These are phyloP conservation scores for Candida ficus DNA, from an alignment of 805 yeast genomes.

Conservation along the genomic window DNA sequence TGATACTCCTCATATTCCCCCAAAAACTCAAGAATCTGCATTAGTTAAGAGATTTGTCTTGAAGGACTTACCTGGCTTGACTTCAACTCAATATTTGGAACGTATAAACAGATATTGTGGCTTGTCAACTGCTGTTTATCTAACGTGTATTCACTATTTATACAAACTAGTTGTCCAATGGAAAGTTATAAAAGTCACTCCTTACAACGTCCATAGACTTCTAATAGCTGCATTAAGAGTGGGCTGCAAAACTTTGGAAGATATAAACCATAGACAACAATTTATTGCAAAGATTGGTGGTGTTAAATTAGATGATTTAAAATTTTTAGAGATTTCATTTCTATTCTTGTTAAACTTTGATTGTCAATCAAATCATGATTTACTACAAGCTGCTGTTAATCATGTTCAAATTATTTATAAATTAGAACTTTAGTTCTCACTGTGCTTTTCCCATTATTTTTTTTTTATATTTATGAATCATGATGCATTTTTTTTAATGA, in stretches of 20 bases:
- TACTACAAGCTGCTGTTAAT: constrained; percentile 15
- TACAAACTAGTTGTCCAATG: constrained; percentile 16
- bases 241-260: constrained; percentile 44
- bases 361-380: constrained; percentile 35
- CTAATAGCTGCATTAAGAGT: constrained; percentile 41
- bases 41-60: constrained; percentile 22
- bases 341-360: constrained; percentile 46
- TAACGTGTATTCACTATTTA: constrained; percentile 24
- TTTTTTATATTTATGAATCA: too few species aligned
- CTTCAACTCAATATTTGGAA: constrained; percentile 23
- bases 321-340: constrained; percentile 44
- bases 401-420: too few species aligned
- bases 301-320: constrained; percentile 36
- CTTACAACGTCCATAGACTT: constrained; percentile 38
- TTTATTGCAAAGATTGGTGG: constrained; percentile 45
- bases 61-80: constrained; percentile 19
- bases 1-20: neutral
- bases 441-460: too few species aligned
- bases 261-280: constrained; percentile 37
- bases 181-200: constrained; percentile 26
- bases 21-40: constrained; percentile 14
- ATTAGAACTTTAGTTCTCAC: too few species aligned
- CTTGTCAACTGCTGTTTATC: constrained; percentile 26
- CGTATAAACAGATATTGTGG: constrained; percentile 26
- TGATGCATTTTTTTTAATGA: neutral